Conservation (phyloP, 768 basidiomycete species). For the Psilocybe cubensis region DNA sequence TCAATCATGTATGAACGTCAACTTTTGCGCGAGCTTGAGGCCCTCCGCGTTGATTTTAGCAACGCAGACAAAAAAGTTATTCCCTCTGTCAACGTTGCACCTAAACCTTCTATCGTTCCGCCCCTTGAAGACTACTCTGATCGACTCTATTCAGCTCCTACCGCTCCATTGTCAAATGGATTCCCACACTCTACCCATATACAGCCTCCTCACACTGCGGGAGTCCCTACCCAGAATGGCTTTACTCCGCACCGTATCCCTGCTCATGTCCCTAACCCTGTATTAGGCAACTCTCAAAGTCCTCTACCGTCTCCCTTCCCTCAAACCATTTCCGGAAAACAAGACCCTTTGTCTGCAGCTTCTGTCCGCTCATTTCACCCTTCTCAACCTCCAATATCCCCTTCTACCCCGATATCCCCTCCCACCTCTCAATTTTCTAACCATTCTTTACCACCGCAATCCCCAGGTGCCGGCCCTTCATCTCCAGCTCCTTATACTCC, state of each 20-base stretch:
- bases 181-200: constrained; percentile 30
- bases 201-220: constrained; percentile 41
- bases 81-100: constrained; percentile 50
- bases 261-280: constrained; percentile 16
- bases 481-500: constrained; percentile 36
- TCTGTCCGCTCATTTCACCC: constrained; percentile 29
- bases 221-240: constrained; percentile 25
- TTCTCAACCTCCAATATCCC: constrained; percentile 20
- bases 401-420: constrained; percentile 23
- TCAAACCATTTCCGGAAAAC: constrained; percentile 25
- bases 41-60: constrained; percentile 75
- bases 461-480: constrained; percentile 60
- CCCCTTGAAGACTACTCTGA: constrained; percentile 65
- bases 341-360: constrained; percentile 31
- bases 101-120: constrained; percentile 63
- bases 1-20: constrained; percentile 93
- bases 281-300: constrained; percentile 15
- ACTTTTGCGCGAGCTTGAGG: constrained; percentile 84
- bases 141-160: constrained; percentile 33
- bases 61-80: constrained; percentile 65
- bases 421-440: constrained; percentile 18
- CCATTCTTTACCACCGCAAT: constrained; percentile 30
- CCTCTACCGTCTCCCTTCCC: constrained; percentile 25
- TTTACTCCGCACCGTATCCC: constrained; percentile 31
- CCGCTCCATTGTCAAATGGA: constrained; percentile 36